Conservation (phyloP, 1,284 basidiomycete species). For the Boletus semigastroideus region DNA sequence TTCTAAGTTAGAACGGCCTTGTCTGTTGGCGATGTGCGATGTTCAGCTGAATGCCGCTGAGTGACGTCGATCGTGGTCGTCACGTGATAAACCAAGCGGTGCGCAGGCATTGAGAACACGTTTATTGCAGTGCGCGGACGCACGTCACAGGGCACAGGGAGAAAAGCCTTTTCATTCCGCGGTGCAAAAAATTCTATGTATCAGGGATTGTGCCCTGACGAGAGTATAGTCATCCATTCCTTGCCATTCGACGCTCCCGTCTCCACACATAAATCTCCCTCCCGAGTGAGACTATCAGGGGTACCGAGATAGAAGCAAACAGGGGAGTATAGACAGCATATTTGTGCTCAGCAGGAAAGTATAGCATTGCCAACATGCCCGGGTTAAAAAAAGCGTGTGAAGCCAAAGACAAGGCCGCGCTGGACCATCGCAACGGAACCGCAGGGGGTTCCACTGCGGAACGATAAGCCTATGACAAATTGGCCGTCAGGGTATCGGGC, state of each 20-base stretch:
- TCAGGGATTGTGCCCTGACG: background rate
- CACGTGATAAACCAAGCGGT: conserved; percentile 22
- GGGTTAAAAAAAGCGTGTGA: conserved; percentile 97
- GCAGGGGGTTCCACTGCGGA: conserved; percentile 38
- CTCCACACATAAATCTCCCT: conserved; percentile 68
- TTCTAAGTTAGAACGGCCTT: conserved; percentile 3
- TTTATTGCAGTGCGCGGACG: conserved; percentile 12
- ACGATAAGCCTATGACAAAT: conserved; percentile 24
- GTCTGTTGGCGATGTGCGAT: conserved; percentile 8
- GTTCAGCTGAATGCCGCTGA: background rate
- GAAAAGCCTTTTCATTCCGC: conserved; percentile 11
- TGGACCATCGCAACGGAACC: conserved; percentile 59
- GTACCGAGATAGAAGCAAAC: conserved; percentile 86
- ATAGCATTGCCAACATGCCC: conserved; percentile 91
- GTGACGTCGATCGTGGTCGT: conserved; percentile 24
- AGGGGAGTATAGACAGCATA: conserved; percentile 93
- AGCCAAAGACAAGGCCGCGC: conserved; percentile 67
- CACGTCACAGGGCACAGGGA: conserved; percentile 11
- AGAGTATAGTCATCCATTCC: conserved; percentile 19
- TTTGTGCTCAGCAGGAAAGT: conserved; percentile 96
- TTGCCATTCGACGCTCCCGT: conserved; percentile 24
- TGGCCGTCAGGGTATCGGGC: conserved; percentile 6
- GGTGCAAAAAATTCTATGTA: conserved; percentile 9
- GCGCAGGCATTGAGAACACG: conserved; percentile 13
- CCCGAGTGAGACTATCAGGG: conserved; percentile 72